Percentiles rank a stretch among this genome's conserved stretches.
phyloP scores from a whole-genome alignment of 345 rosid species.

The Populus davidiana region DNA sequence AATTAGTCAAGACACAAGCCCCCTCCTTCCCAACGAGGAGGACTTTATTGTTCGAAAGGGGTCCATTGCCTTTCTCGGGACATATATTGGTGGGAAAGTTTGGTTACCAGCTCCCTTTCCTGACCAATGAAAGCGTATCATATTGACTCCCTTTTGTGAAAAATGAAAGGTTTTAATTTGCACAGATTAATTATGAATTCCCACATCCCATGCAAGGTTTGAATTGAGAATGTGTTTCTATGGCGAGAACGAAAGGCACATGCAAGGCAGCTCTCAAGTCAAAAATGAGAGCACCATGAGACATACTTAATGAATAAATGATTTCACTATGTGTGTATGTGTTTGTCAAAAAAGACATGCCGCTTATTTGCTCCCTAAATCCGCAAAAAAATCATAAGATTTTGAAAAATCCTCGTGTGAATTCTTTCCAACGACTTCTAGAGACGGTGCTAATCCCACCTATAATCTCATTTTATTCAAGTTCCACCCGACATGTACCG shows the following conservation, averaged over 20 bases:
- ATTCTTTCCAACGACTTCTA: neutral
- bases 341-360: slow-evolving; percentile 13
- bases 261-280: slow-evolving; percentile 8
- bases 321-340: neutral
- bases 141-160: neutral
- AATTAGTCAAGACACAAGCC: slow-evolving; percentile 39
- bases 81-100: slow-evolving; percentile 38
- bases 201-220: neutral
- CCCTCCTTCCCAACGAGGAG: slow-evolving; percentile 16
- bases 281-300: slow-evolving; percentile 11
- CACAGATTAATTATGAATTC: neutral
- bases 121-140: slow-evolving; percentile 29
- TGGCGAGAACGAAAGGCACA: slow-evolving; percentile 12
- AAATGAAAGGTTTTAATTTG: neutral
- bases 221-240: neutral
- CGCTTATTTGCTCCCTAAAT: neutral
- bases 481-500: neutral
- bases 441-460: neutral
- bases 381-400: neutral
- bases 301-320: neutral
- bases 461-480: neutral
- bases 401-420: neutral
- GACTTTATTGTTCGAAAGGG: slow-evolving; percentile 40
- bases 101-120: slow-evolving; percentile 49
- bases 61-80: slow-evolving; percentile 10